Conservation (phyloP, 2,329 filamentous ascomycete genomes). For the Cladosporium sp. region DNA sequence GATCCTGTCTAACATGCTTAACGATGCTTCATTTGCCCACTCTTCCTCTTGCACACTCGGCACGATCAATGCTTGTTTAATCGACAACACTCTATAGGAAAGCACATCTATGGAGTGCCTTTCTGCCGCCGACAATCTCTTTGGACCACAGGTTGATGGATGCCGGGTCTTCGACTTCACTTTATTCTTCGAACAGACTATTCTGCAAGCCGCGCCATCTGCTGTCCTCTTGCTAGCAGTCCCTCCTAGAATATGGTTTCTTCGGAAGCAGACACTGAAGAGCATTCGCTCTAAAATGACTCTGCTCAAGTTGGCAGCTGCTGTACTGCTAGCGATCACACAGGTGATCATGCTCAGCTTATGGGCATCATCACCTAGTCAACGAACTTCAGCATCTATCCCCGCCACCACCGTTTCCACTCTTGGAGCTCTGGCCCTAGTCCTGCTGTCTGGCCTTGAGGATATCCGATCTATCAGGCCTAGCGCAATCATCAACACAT, state of each 20-base stretch:
- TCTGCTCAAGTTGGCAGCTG: constrained; percentile 21
- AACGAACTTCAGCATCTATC: constrained; percentile 22
- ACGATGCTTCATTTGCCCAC: neutral
- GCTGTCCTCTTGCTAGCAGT: constrained; percentile 24
- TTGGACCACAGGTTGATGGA: neutral
- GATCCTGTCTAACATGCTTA: neutral
- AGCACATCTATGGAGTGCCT: neutral
- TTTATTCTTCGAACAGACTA: constrained; percentile 28
- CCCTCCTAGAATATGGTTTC: constrained; percentile 21
- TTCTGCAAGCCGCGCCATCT: constrained; percentile 26
- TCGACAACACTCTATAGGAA: neutral
- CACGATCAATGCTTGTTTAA: neutral
- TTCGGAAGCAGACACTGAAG: constrained; percentile 24
- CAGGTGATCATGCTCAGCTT: constrained; percentile 23
- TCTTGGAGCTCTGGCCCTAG: constrained; percentile 22
- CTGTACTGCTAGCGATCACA: constrained; percentile 20
- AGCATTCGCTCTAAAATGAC: constrained; percentile 20
- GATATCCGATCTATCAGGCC: constrained; percentile 24
- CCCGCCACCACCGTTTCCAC: constrained; percentile 25
- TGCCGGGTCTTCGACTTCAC: constrained; percentile 28
- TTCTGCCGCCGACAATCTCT: neutral
- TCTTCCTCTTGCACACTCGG: neutral
- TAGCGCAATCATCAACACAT: constrained; percentile 25
- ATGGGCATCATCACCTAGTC: constrained; percentile 21
- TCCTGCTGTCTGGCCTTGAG: constrained; percentile 26